Evolutionary conservation across 169 alveolate genomes (phyloP).

Genomic region (Cryptosporidium meleagridis): DNA sequence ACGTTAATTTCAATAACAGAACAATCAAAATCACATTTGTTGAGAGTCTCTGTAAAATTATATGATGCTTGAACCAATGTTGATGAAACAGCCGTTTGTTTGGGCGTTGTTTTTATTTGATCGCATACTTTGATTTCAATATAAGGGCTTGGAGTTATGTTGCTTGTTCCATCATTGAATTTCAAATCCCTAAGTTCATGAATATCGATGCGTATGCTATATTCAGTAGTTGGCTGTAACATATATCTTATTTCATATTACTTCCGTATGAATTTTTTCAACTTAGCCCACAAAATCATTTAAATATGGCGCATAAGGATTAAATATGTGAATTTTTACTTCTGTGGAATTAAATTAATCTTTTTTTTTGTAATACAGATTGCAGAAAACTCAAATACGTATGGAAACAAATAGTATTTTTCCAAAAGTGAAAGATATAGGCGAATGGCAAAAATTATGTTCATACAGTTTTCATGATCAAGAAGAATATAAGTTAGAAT

Average conservation of each 20-base stretch:
- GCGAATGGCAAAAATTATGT: conserved; percentile 68
- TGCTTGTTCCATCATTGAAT: conserved; percentile 83
- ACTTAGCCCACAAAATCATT: conserved; percentile 3
- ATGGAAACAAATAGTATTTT: neutral
- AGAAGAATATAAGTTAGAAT: conserved; percentile 68
- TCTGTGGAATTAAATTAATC: neutral
- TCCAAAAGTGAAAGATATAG: conserved; percentile 60
- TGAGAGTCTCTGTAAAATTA: conserved; percentile 84
- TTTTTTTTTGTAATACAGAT: neutral
- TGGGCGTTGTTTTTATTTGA: conserved; percentile 78
- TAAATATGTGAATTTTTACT: neutral
- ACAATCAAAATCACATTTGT: conserved; percentile 81
- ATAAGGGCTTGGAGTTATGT: conserved; percentile 84
- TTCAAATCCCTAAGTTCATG: conserved; percentile 87
- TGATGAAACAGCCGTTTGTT: conserved; percentile 82
- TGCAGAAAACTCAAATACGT: conserved; percentile 1
- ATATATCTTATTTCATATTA: conserved; percentile 1
- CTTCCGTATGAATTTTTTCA: neutral
- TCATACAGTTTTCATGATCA: conserved; percentile 48
- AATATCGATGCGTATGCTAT: conserved; percentile 85
- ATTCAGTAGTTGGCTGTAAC: conserved; percentile 76
- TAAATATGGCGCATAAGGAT: neutral
- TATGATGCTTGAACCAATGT: conserved; percentile 84
- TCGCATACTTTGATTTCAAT: conserved; percentile 80
- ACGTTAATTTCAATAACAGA: conserved; percentile 83